Conservation (phyloP, 352 stramenopile genomes). For the Phytophthora boehmeriae region DNA sequence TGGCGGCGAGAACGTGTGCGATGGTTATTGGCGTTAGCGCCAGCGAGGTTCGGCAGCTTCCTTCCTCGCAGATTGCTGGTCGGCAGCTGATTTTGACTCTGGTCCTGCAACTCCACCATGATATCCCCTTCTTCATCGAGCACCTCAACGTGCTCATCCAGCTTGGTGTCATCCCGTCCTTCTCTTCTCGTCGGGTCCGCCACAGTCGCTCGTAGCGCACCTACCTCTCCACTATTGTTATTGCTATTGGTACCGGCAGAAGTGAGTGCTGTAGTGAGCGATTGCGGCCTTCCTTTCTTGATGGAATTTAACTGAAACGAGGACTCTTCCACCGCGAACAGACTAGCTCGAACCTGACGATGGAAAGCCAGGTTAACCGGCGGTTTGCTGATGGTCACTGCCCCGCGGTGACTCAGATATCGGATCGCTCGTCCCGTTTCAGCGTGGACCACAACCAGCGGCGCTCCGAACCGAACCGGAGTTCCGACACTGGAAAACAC, state of each 20-base stretch:
- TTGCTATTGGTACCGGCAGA: conserved; percentile 14
- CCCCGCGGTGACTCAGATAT: conserved; percentile 61
- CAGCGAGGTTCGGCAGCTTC: conserved; percentile 27
- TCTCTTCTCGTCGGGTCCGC: conserved; percentile 16
- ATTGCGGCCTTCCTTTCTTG: conserved; percentile 29
- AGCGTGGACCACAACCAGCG: conserved; percentile 66
- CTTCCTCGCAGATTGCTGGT: conserved; percentile 30
- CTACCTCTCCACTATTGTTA: conserved; percentile 12
- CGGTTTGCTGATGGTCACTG: conserved; percentile 71
- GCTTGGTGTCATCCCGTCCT: conserved; percentile 4
- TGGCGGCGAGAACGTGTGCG: conserved; percentile 27
- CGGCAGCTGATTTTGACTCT: conserved; percentile 25
- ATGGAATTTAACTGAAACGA: conserved; percentile 29
- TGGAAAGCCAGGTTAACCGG: conserved; percentile 74
- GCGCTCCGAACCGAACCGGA: conserved; percentile 60
- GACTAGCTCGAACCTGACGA: conserved; percentile 50
- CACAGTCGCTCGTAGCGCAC: conserved; percentile 21
- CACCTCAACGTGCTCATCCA: conserved; percentile 8
- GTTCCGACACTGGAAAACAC: conserved; percentile 54
- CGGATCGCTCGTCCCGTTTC: conserved; percentile 64
- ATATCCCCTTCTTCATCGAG: conserved; percentile 1
- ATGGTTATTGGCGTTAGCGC: conserved; percentile 13
- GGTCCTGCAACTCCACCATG: conserved; percentile 22
- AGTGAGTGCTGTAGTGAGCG: conserved; percentile 20
- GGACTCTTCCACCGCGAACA: conserved; percentile 57